Base-by-base conservation (phyloP, 768 basidiomycete genomes). In the Daedaleopsis sinensis region DNA sequence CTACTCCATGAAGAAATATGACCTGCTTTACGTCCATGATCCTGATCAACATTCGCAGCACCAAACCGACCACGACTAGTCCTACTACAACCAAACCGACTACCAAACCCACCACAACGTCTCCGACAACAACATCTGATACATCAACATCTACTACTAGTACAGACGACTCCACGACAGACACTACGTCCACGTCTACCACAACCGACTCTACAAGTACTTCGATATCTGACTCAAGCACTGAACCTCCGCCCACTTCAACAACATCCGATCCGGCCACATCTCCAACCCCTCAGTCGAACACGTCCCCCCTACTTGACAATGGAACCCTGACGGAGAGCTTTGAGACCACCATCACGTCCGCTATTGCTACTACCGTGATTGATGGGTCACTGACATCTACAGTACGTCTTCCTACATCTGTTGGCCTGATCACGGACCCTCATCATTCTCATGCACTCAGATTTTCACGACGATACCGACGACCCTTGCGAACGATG, bases 401-500 rank as follows among this genome's bases (percentile, higher is more conserved):
- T 13, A 66, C 65, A 12, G 59, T 61, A 43, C 13, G 59, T 54
- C n/a, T 10, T 42, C 39, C 9, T 32, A 32, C 47, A 48, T 48
- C 46, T 47, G 4, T 12, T 23, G 9, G 44, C n/a, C 46, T 47
- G 7, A 18, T 52, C 18, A 16, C 24, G 2, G 50, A 16, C 36
- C 27, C 27, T 32, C 27, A 32, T 10, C 50, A 52, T 2, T 23
- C n/a, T 47, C n/a, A 42, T 42, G 39, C 11, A 42, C 39, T 42
- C 48, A 66, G 68, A 58, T 67, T 19, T 63, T 64, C 36, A 65
- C 68, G 5, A 23, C 70, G 5, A 64, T 75, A 38, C 64, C 72
- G 35, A 69, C 72, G 2, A 64, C 65, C 3, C 43, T 65, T 6
- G 36, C 66, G 15, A 36, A 55, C 15, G 48, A 42, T 16, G 27